Conservation (phyloP, 768 basidiomycete species). For the Lactifluus volemus region DNA sequence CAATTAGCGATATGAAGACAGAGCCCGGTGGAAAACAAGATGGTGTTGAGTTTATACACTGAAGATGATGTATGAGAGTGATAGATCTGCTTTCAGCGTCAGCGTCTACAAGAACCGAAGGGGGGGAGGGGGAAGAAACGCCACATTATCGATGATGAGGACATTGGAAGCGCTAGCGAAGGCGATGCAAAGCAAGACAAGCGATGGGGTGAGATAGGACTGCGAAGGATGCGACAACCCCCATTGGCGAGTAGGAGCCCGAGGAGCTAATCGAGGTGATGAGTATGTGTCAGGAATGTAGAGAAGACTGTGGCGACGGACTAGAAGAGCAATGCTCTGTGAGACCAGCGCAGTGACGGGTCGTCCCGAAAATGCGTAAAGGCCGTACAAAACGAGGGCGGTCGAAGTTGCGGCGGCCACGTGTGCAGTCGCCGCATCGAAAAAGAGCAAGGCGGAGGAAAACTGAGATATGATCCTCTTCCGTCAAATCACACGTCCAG, state of each 20-base stretch:
- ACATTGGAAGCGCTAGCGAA: slow-evolving; percentile 9
- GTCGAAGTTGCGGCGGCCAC: slow-evolving; percentile 5
- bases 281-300: background rate
- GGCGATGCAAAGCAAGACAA: slow-evolving; percentile 4
- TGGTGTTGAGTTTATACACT: slow-evolving; percentile 11
- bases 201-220: background rate
- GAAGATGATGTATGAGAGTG: slow-evolving; percentile 8
- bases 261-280: slow-evolving; percentile 23
- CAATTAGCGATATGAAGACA: slow-evolving; percentile 19
- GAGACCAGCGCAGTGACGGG: slow-evolving; percentile 23
- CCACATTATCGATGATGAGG: slow-evolving; percentile 3
- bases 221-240: background rate
- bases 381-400: slow-evolving; percentile 1
- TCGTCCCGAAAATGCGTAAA: slow-evolving; percentile 19
- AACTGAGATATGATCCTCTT: background rate
- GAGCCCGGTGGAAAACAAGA: slow-evolving; percentile 21
- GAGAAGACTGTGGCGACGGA: slow-evolving; percentile 16
- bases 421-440: slow-evolving; percentile 8
- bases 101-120: background rate
- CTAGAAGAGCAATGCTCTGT: slow-evolving; percentile 30
- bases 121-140: background rate
- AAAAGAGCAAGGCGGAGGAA: slow-evolving; percentile 1
- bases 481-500: background rate
- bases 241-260: slow-evolving; percentile 28
- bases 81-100: slow-evolving; percentile 18